A percentile compares a stretch with the other conserved stretches of the same genome.
Evolutionary conservation across 2,329 filamentous ascomycete species (phyloP).

Genomic region (Tolypocladium guangdongense): DNA sequence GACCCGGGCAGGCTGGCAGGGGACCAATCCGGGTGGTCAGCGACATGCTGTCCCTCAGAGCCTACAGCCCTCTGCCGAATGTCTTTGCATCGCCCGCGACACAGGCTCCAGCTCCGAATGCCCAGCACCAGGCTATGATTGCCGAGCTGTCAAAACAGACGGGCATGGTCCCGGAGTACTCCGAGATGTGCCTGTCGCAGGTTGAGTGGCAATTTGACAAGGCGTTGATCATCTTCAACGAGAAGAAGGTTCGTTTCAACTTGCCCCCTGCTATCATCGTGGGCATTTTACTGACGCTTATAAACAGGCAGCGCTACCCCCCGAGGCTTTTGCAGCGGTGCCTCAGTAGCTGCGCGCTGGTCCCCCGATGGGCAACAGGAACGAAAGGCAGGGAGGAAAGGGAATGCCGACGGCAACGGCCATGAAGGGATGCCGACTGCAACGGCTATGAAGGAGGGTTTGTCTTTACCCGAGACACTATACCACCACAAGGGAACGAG

Average conservation of each 20-base stretch:
- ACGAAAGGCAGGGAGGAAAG: not conserved
- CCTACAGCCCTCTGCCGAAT: slow-evolving; percentile 44
- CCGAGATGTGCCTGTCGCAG: slow-evolving; percentile 69
- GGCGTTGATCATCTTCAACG: slow-evolving; percentile 64
- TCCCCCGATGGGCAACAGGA: not conserved
- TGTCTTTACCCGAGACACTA: not conserved
- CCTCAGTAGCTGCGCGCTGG: slow-evolving; percentile 1
- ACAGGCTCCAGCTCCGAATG: slow-evolving; percentile 14
- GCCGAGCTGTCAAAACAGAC: slow-evolving; percentile 67
- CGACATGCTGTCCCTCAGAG: slow-evolving; percentile 65
- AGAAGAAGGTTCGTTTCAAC: slow-evolving; percentile 51
- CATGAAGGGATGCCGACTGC: not conserved
- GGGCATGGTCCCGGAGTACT: slow-evolving; percentile 68
- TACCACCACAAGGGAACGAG: not conserved
- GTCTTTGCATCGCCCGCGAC: slow-evolving; percentile 21
- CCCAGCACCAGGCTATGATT: slow-evolving; percentile 58
- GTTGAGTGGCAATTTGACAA: slow-evolving; percentile 71
- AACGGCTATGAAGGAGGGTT: not conserved
- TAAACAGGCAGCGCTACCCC: slow-evolving; percentile 12
- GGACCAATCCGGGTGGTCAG: slow-evolving; percentile 64
- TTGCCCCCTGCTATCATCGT: not conserved
- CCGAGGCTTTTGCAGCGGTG: slow-evolving; percentile 14
- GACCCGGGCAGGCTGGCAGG: slow-evolving; percentile 56
- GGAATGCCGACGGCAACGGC: not conserved
- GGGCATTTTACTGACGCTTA: not conserved